Evolutionary conservation across 2,329 filamentous ascomycete species (phyloP).

Genomic region (Monilinia vaccinii-corymbosi): DNA sequence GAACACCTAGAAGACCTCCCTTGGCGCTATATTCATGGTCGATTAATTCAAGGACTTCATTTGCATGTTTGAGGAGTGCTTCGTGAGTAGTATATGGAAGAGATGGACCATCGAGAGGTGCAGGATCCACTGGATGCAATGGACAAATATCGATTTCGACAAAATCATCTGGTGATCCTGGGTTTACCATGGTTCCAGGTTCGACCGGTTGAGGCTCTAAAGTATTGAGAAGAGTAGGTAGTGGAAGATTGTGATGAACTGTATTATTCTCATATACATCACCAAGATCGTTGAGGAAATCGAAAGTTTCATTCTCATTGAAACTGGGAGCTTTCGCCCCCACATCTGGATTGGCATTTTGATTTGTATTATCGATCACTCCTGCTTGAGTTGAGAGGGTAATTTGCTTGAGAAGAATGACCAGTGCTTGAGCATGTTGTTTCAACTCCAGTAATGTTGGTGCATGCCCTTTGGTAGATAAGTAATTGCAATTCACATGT

Average conservation of each 20-base stretch:
- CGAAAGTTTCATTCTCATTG: slow-evolving; percentile 39
- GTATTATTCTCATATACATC: slow-evolving; percentile 33
- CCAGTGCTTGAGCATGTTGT: slow-evolving; percentile 50
- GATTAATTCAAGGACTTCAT: slow-evolving; percentile 49
- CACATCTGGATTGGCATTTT: not conserved
- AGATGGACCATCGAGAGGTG: slow-evolving; percentile 9
- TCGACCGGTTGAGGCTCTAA: slow-evolving; percentile 9
- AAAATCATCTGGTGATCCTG: not conserved
- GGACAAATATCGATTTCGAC: slow-evolving; percentile 22
- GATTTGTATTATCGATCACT: slow-evolving; percentile 22
- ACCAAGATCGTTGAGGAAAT: slow-evolving; percentile 46
- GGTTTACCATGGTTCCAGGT: slow-evolving; percentile 2
- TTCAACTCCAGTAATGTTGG: slow-evolving; percentile 50
- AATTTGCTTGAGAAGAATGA: slow-evolving; percentile 42
- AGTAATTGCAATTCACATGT: slow-evolving; percentile 48
- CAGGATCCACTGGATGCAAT: slow-evolving; percentile 13
- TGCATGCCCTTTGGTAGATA: slow-evolving; percentile 42
- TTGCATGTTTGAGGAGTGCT: slow-evolving; percentile 46
- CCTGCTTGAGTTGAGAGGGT: slow-evolving; percentile 31
- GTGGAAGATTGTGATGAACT: slow-evolving; percentile 21
- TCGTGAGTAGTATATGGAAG: slow-evolving; percentile 25
- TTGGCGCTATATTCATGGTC: slow-evolving; percentile 49
- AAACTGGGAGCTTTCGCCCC: not conserved
- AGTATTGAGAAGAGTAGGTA: slow-evolving; percentile 23
- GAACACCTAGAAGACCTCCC: slow-evolving; percentile 46